Evolutionary conservation across 352 stramenopile species (phyloP).

Genomic region (Peronospora belbahrii): DNA sequence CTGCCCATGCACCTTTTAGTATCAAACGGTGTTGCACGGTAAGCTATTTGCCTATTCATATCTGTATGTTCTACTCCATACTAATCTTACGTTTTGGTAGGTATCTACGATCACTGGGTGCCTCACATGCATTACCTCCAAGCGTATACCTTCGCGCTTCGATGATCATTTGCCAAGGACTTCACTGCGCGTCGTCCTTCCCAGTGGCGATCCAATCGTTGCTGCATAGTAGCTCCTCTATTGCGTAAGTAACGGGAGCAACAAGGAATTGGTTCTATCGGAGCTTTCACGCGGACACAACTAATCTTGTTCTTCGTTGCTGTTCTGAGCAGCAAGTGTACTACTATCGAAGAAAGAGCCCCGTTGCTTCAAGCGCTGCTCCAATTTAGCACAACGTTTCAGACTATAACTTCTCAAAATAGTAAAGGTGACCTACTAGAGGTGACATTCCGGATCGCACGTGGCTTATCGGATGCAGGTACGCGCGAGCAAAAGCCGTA

Average conservation of each 20-base stretch:
- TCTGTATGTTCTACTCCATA: not conserved
- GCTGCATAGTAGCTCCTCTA: constrained; percentile 37
- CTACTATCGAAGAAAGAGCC: constrained; percentile 38
- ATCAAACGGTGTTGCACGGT: constrained; percentile 50
- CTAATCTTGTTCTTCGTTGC: constrained; percentile 1
- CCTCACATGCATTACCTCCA: constrained; percentile 43
- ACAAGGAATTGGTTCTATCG: not conserved
- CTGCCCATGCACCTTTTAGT: constrained; percentile 57
- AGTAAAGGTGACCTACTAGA: constrained; percentile 50
- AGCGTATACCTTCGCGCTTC: constrained; percentile 39
- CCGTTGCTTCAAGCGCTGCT: constrained; percentile 33
- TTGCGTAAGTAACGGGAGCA: constrained; percentile 36
- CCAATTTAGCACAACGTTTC: constrained; percentile 14
- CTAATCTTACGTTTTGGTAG: constrained; percentile 22
- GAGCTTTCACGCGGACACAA: not conserved
- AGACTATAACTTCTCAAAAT: constrained; percentile 10
- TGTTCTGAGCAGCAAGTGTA: constrained; percentile 48
- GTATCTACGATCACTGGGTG: constrained; percentile 53
- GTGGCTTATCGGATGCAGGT: constrained; percentile 43
- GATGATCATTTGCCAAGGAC: constrained; percentile 36
- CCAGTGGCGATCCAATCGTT: constrained; percentile 39
- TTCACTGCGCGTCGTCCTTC: constrained; percentile 42
- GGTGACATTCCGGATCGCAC: constrained; percentile 47
- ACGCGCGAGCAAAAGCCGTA: not conserved
- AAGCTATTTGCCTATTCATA: not conserved